phyloP scores from a whole-genome alignment of 2,329 filamentous ascomycete genomes.

The Colletotrichum sp. region DNA sequence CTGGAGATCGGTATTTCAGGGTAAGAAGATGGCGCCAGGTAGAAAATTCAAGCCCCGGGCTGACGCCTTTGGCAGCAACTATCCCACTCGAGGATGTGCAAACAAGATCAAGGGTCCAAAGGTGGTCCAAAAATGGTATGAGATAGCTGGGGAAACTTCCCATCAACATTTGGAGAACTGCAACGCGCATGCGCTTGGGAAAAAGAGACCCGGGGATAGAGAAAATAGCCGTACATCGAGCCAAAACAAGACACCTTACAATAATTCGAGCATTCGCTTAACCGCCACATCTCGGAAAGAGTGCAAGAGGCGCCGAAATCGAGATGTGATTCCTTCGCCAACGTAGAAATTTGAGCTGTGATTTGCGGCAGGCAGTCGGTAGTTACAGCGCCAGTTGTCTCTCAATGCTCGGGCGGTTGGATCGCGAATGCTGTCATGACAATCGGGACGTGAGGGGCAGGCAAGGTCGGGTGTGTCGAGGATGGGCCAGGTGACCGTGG shows the following conservation, averaged over 20 bases:
- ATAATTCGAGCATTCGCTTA: background rate
- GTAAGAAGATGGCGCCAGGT: background rate
- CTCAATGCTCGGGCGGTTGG: background rate
- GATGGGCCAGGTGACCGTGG: constrained; percentile 10
- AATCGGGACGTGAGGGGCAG: constrained; percentile 6
- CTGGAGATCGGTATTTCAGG: background rate
- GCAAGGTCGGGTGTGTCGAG: constrained; percentile 1
- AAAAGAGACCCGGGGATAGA: background rate
- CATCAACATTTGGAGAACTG: background rate
- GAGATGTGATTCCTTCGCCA: background rate
- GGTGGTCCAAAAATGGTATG: background rate
- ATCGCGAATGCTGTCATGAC: constrained; percentile 6
- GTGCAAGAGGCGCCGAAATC: background rate
- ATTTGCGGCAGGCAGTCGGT: background rate
- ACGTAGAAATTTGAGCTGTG: background rate
- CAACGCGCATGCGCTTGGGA: background rate
- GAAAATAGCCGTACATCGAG: background rate
- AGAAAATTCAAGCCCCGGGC: background rate
- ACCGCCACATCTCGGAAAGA: background rate
- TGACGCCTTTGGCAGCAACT: background rate
- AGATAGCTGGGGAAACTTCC: background rate
- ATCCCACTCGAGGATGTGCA: background rate
- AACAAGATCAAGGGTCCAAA: background rate
- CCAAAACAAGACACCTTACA: background rate
- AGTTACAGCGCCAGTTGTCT: background rate